A percentile compares a stretch with the other conserved stretches of the same genome.
Evolutionary conservation across 345 rosid species (phyloP).

Genomic region (Camelina neglecta): DNA sequence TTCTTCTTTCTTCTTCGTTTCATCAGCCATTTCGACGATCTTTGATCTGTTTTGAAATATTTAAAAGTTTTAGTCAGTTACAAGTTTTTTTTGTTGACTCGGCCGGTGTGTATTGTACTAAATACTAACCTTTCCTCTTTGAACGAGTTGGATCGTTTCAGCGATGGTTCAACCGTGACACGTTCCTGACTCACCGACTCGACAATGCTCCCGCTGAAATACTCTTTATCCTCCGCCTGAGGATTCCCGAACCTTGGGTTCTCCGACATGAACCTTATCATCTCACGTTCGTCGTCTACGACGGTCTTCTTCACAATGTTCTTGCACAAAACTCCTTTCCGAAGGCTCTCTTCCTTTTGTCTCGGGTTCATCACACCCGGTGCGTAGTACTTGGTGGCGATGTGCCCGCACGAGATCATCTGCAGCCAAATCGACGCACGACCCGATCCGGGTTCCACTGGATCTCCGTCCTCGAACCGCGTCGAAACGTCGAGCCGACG

Average conservation of each 20-base stretch:
- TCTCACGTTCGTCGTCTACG: slow-evolving; percentile 55
- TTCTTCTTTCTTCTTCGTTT: slow-evolving; percentile 41
- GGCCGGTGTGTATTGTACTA: not conserved
- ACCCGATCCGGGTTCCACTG: slow-evolving; percentile 36
- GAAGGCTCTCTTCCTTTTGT: slow-evolving; percentile 46
- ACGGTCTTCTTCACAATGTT: slow-evolving; percentile 47
- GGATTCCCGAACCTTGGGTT: slow-evolving; percentile 91
- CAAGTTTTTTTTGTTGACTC: not conserved
- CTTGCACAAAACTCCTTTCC: slow-evolving; percentile 57
- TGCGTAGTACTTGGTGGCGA: slow-evolving; percentile 49
- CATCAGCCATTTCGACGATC: slow-evolving; percentile 34
- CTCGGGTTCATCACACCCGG: slow-evolving; percentile 38
- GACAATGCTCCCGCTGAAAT: slow-evolving; percentile 87
- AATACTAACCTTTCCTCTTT: slow-evolving; percentile 66
- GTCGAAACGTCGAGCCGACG: slow-evolving; percentile 32
- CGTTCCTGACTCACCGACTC: slow-evolving; percentile 62
- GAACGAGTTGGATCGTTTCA: slow-evolving; percentile 84
- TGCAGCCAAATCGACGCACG: slow-evolving; percentile 71
- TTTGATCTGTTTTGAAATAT: slow-evolving; percentile 44
- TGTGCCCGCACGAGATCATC: slow-evolving; percentile 76
- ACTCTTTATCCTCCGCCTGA: slow-evolving; percentile 82
- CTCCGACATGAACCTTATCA: slow-evolving; percentile 83
- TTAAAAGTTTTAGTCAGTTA: not conserved
- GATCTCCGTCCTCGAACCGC: slow-evolving; percentile 61
- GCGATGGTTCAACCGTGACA: slow-evolving; percentile 42